Base-by-base conservation (phyloP, 768 basidiomycete genomes). In the Xerocomellus intermedius region DNA sequence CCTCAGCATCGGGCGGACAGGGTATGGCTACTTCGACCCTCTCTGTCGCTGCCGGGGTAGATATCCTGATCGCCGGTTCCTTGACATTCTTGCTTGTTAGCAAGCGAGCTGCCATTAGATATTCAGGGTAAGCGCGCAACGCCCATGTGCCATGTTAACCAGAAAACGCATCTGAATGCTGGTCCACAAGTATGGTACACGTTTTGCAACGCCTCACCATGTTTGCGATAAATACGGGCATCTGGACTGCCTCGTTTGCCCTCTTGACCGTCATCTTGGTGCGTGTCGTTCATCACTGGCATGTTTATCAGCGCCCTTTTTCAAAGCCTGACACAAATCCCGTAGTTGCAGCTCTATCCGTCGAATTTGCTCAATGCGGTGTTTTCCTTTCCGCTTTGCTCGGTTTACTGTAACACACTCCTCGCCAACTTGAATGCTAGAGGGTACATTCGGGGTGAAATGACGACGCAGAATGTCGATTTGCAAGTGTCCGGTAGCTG, bases 31-130 rank as follows among this genome's bases (percentile, higher is more conserved):
- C 30, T 2, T 4, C 39, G 8, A 9, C 0, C n/a, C 39, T 59
- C 30, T 8, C 35, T 16, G 16, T 54, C n/a, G 17, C 38, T 7
- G 39, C 50, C 1, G 58, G 10, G 3, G 17, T 38, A 24, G 58
- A 59, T 17, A 1, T 60, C 14, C 5, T 60, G 19, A 60, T 60
- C 5, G 47, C 58, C 8, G 24, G 43, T 3, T 45, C 8, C 6
- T 12, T 60, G 47, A 55, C 42, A 3, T 43, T 26, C 33, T 17
- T 56, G 10, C 48, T 60, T 3, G 1, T 55, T 10, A 48, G 52
- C 16, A 7, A 36, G 4, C 43, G 38, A 17, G 4, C 8, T 0
- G 8, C 22, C 13, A 32, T 13, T 33, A 6, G 4, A 9, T n/a
- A 54, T 1, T 39, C 39, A 19, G 46, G 24, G 54, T 42, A 10